phyloP scores from a whole-genome alignment of 1,284 basidiomycete genomes.

The Ganoderma sinense region DNA sequence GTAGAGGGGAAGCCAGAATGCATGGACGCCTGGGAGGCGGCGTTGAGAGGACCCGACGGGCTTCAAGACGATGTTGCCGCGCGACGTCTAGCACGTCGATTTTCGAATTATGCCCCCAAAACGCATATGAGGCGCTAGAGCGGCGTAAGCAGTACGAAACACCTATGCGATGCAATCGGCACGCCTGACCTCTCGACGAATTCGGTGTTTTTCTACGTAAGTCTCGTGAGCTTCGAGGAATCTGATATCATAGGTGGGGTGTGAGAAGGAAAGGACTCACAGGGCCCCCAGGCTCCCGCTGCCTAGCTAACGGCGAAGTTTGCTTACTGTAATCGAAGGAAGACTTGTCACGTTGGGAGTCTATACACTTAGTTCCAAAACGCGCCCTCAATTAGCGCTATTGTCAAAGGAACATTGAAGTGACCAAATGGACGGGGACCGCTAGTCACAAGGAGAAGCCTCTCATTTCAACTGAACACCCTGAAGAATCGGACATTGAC shows the following conservation, averaged over 20 bases:
- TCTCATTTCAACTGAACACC: too few species aligned
- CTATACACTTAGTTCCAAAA: too few species aligned
- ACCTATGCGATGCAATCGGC: not conserved
- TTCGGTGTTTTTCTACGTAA: not conserved
- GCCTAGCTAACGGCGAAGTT: not conserved
- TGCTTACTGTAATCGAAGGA: not conserved
- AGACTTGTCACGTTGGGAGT: too few species aligned
- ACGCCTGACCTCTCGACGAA: not conserved
- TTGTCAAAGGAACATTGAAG: too few species aligned
- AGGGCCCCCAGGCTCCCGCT: not conserved
- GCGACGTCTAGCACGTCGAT: not conserved
- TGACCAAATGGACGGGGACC: too few species aligned
- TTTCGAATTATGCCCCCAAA: not conserved
- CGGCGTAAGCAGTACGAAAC: not conserved
- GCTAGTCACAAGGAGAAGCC: too few species aligned
- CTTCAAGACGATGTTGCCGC: not conserved
- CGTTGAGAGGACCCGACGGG: not conserved
- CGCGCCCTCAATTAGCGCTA: too few species aligned
- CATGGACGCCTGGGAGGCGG: not conserved
- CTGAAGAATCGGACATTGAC: too few species aligned
- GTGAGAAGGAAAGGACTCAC: not conserved
- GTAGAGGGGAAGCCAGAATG: not conserved
- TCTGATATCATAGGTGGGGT: not conserved
- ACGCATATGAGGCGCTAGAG: not conserved
- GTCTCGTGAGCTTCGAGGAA: not conserved